Evolutionary conservation across 768 basidiomycete species (phyloP), one percentile per base, ranked within the genome.

Genomic region (Candolleomyces aberdarensis): DNA sequence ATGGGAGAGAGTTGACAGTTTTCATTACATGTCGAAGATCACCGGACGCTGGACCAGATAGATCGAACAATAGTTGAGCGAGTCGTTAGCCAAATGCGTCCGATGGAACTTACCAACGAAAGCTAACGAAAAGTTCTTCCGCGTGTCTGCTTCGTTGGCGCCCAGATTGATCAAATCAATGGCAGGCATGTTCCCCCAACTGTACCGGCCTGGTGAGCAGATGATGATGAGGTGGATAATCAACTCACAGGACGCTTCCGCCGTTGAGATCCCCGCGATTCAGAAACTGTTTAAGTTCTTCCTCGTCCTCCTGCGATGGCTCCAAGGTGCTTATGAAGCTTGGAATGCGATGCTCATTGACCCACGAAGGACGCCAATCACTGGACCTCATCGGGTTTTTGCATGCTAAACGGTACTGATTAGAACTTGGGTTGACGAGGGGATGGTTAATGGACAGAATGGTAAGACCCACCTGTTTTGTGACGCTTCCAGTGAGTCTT

Each of bases 1-100:
- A n/a, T 7, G 81, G 79, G 22, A 83, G 73, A 11, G 62, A 62
- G 61, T 82, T 83, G 56, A 83, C 63, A 2, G 78, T 82, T 29
- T 65, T 65, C 6, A 83, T 53, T 15, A 82, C 61, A 57, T 81
- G 73, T 39, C 82, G 74, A 51, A 83, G 70, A 65, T 83, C 82
- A 6, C 82, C 82, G 7, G 82, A 83, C 0, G 80, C 82, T 56
- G 20, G 31, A 10, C 13, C 19, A 20, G 20, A 15, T n/a, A 19
- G 26, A 26, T 26, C 26, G 26, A 26, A 26, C 1, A 26, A 26
- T 3, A 15, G n/a, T 17, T 17, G 32, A 51, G n/a, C 20, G 7
- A 7, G 9, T 47, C 8, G 7, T 6, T 1, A 22, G 46, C 17
- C 14, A 3, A 47, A n/a, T 47, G 15, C 7, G 6, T 36, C 11